Base-by-base conservation (phyloP, 352 stramenopile genomes). In the Phytopythium cucurbitacearum region DNA sequence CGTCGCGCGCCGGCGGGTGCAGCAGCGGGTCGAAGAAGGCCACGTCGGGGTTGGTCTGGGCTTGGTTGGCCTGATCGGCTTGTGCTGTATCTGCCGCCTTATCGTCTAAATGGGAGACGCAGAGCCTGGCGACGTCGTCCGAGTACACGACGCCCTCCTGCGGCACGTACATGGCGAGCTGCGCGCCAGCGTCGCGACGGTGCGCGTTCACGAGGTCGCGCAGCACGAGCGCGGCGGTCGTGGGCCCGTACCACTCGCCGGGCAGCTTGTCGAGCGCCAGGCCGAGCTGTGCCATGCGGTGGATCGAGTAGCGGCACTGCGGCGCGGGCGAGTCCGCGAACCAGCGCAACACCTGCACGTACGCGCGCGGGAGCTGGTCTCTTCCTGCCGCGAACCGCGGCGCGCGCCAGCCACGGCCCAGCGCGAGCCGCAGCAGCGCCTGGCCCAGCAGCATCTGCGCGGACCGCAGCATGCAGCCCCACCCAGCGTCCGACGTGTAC, bases 391-490 rank as follows among this genome's bases (percentile, higher is more conserved):
- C 62, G 39, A 78, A 73, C 7, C 63, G 46, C 4, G 71, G 65
- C n/a, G 77, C 54, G 7, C 48, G 51, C 71, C 71, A 91, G 10
- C 84, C 59, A 3, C 69, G 60, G 0, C 77, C 76, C n/a, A 89
- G 48, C 4, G 92, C 53, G 51, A 91, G 78, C 12, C 93, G 72
- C 62, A 95, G 73, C 7, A 98, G 69, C 7, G 88, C 87, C 56
- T 98, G 83, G 0, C 76, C 82, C 15, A 98, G 70, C 62, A 98
- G 69, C 94, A 98, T 98, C 62, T 98, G 94, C 16, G 92, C 94
- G 34, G 86, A 94, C 28, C 95, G 87, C 42, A 98, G 67, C 95
- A 98, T 98, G 63, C 95, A 98, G 28, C 95, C 95, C 94, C 94
- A 98, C 16, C 95, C 95, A 0, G 91, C 91, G 72, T 98, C 94